Evolutionary conservation across 2,329 filamentous ascomycete species (phyloP), one percentile per base, ranked within the genome.

Genomic region (Aureobasidium melanogenum): DNA sequence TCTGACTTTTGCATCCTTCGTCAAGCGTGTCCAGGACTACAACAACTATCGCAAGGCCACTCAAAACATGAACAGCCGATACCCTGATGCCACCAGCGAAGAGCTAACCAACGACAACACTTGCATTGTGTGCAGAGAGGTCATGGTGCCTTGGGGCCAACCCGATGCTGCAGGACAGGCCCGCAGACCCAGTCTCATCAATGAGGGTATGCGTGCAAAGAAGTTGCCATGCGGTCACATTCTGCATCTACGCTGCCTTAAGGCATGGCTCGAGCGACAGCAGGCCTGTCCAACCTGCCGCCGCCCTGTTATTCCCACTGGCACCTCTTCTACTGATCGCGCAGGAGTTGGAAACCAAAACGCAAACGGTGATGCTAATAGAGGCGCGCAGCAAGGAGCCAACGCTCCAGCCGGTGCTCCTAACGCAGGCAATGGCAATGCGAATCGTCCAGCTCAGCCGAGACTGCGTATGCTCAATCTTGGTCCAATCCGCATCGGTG

Each of bases 221-320:
- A 97, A 96, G 75, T 82, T 99, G 10, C 94, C 94, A 0, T 99
- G 94, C 74, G 92, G 93, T 5, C 94, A 99, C 70, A 94, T 97
- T 41, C 77, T 99, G 41, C 94, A 99, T 73, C 88, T 97, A 66
- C 88, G 91, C 51, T 99, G 94, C 73, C 83, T 99, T 62, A 91
- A 94, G 74, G 96, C 92, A 73, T 99, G 94, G 94, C 82, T 99
- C 30, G 94, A 99, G 77, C 83, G 94, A 65, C 94, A 99, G 73
- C 94, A 99, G 76, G 92, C 96, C 36, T 99, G 94, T 72, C 94
- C 94, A 7, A 99, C 91, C 2, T 99, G 94, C 72, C 85, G 94
- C 67, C 84, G 89, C 55, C 87, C 93, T 17, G 94, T 91, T 39
- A 81, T 73, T 32, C 63, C 68, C 24, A 54, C 67, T 51, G 41